Conservation (phyloP, 176 grass and related monocot genomes). For the Zoysia pacifica region DNA sequence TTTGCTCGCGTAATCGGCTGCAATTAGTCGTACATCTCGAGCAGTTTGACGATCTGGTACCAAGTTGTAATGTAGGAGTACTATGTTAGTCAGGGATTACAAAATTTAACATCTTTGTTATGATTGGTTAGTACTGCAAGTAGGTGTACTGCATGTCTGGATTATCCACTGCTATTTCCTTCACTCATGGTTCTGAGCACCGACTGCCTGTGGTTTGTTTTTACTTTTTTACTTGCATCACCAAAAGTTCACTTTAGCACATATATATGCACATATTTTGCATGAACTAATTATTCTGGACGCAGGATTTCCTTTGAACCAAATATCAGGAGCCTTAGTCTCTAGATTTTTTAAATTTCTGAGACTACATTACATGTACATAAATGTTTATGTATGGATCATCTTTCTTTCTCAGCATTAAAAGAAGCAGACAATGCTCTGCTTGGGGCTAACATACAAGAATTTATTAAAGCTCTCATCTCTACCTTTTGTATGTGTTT, state of each 20-base stretch:
- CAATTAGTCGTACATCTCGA: neutral
- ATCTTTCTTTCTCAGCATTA: neutral
- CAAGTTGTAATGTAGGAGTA: too few species aligned
- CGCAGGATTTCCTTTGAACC: neutral
- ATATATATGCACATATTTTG: neutral
- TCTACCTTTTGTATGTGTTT: neutral
- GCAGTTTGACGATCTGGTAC: neutral
- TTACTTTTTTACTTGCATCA: neutral
- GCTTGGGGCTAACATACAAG: neutral
- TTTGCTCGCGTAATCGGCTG: neutral
- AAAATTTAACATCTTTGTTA: neutral
- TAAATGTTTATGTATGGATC: neutral
- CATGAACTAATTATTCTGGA: neutral
- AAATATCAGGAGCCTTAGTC: neutral
- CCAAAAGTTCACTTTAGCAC: slow-evolving; percentile 1
- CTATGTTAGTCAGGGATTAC: neutral
- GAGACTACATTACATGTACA: neutral
- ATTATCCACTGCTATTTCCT: slow-evolving; percentile 1
- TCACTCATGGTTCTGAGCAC: neutral
- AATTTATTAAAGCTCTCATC: neutral
- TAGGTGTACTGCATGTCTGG: neutral
- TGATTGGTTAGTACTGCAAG: neutral
- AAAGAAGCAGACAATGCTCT: neutral
- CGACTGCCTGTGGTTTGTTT: neutral
- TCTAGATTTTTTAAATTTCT: neutral